Conservation (phyloP, 495 filamentous ascomycete genomes). For the Baudoinia panamericana region DNA sequence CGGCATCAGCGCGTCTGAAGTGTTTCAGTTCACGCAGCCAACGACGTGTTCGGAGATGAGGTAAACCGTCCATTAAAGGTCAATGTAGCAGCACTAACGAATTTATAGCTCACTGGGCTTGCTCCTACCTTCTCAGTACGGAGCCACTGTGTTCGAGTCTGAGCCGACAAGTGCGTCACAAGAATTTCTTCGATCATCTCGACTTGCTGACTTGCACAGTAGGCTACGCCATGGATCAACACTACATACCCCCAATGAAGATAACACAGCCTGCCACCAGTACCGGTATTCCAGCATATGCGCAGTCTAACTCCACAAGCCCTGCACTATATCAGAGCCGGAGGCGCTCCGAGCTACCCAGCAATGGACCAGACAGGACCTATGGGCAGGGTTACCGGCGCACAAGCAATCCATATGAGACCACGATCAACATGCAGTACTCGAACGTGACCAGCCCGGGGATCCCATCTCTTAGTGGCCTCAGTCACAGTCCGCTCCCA, state of each 20-base stretch:
- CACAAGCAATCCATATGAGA: conserved; percentile 14
- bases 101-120: conserved; percentile 16
- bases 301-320: conserved; percentile 14
- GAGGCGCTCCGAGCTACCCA: conserved; percentile 9
- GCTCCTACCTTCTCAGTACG: conserved; percentile 20
- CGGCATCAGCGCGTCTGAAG: conserved; percentile 1
- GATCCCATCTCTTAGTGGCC: conserved; percentile 17
- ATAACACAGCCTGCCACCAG: conserved; percentile 11
- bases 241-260: conserved; percentile 16
- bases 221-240: conserved; percentile 19
- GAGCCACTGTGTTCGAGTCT: conserved; percentile 3
- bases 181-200: neutral
- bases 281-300: conserved; percentile 4
- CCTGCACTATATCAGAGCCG: conserved; percentile 15
- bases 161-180: conserved; percentile 14
- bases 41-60: conserved; percentile 19
- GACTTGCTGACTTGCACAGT: too few relatives aligned
- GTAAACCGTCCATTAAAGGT: conserved; percentile 2
- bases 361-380: neutral
- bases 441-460: conserved; percentile 4
- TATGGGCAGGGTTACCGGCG: conserved; percentile 10
- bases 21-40: conserved; percentile 11
- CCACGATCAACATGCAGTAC: conserved; percentile 4
- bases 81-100: too few relatives aligned
- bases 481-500: conserved; percentile 15